Evolutionary conservation across 2,329 filamentous ascomycete species (phyloP).

Genomic region (Trichoderma pleuroti): DNA sequence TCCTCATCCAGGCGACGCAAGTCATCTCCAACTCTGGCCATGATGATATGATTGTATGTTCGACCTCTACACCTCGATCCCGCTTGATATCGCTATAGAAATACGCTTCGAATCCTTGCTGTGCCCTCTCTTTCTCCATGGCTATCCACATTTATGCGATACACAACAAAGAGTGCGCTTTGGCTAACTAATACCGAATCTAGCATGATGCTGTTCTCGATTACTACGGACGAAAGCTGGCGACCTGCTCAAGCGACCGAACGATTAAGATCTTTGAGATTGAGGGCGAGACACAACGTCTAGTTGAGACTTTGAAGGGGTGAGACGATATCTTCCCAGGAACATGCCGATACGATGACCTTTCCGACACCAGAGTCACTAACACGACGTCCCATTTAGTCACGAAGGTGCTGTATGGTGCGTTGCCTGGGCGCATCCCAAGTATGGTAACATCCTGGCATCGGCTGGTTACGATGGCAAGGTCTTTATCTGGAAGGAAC

Average conservation of each 20-base stretch:
- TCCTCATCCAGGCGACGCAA: conserved; percentile 38
- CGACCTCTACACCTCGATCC: background rate
- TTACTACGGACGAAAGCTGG: conserved; percentile 94
- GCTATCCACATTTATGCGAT: conserved; percentile 17
- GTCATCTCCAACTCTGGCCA: conserved; percentile 56
- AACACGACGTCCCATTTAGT: conserved; percentile 42
- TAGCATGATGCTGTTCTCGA: conserved; percentile 97
- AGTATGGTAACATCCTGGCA: conserved; percentile 96
- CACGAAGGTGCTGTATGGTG: conserved; percentile 98
- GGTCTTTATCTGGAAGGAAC: conserved; percentile 97
- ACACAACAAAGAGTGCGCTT: conserved; percentile 5
- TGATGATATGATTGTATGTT: conserved; percentile 98
- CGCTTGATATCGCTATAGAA: background rate
- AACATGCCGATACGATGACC: background rate
- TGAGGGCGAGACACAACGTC: conserved; percentile 83
- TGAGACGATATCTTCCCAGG: conserved; percentile 33
- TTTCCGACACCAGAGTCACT: background rate
- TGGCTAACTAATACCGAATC: conserved; percentile 13
- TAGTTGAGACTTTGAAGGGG: conserved; percentile 94
- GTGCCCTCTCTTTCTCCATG: background rate
- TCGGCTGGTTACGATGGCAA: conserved; percentile 96
- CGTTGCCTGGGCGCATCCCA: conserved; percentile 96
- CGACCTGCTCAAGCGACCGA: conserved; percentile 95
- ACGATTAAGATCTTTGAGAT: conserved; percentile 99
- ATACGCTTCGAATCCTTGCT: too few species aligned